Conservation (phyloP, 192 early-diverging fungal genomes). For the Coemansia sp. region DNA sequence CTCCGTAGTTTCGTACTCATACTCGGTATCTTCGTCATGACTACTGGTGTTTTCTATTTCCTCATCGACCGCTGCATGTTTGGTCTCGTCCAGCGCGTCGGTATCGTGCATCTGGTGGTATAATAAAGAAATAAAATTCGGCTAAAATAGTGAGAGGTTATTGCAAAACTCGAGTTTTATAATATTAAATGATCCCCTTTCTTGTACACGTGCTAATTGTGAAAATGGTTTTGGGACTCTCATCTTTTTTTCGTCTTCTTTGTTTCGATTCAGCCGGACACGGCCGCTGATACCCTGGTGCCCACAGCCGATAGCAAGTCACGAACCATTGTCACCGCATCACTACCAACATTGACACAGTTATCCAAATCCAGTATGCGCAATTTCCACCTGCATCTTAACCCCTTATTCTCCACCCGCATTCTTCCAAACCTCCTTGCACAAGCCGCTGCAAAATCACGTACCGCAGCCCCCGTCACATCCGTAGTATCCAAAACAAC, state of each 20-base stretch:
- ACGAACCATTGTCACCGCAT: slow-evolving; percentile 37
- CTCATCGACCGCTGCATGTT: neutral
- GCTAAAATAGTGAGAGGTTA: too few species aligned
- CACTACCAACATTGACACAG: slow-evolving; percentile 28
- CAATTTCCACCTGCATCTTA: slow-evolving; percentile 19
- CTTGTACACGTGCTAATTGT: too few species aligned
- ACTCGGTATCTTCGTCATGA: neutral
- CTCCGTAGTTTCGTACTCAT: slow-evolving; percentile 40
- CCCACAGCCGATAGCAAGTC: slow-evolving; percentile 35
- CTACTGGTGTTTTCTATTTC: neutral
- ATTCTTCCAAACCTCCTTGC: slow-evolving; percentile 18
- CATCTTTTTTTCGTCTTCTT: too few species aligned
- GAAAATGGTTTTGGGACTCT: too few species aligned
- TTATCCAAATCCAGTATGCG: slow-evolving; percentile 38
- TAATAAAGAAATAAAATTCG: too few species aligned
- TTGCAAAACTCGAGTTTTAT: too few species aligned
- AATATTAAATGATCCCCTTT: too few species aligned
- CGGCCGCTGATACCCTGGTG: slow-evolving; percentile 19
- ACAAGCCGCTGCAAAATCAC: slow-evolving; percentile 46
- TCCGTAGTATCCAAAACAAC: slow-evolving; percentile 34
- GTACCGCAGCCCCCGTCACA: slow-evolving; percentile 32
- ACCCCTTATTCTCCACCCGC: neutral
- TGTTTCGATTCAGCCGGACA: neutral
- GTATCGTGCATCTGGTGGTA: too few species aligned
- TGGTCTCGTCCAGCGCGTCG: neutral